Base-by-base conservation (phyloP, 176 grass and related monocot species). In the Musa troglodytarum region DNA sequence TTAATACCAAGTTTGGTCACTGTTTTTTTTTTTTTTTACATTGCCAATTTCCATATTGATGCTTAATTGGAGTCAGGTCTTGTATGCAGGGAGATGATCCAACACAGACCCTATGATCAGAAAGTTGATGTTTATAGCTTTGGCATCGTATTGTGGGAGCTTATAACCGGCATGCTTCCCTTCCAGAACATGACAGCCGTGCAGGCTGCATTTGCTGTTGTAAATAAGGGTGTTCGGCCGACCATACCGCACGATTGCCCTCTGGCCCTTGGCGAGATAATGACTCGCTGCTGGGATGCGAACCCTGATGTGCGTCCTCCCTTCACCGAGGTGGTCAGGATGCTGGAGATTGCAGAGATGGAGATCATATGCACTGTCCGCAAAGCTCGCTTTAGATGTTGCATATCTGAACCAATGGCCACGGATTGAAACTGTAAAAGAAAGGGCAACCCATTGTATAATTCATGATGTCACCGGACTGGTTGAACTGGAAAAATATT, bases 121-220 rank as follows among this genome's bases (percentile, higher is more conserved):
- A 98, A 98, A 85, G 95, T 98, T 56, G 95, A 98, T 70, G 95
- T 93, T 13, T 98, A 98, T 26, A 98, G 95, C 80, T 98, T 98
- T 50, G 95, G 90, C 43, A 94, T 98, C 10, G 90, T 98, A 21
- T 43, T 98, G 58, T 98, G 95, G 95, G 95, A 98, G 84, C 95
- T 98, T 25, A 92, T 98, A 67, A 94, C 95, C 0, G 95, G 95
- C 76, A 94, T 94, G 84, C 88, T 98, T 76, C 95, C 95, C 5
- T 98, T 98, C 80, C 85, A 83, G 67, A 94, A 98, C 74, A 98
- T 94, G 95, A 91, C 95, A 43, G 88, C 90, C 13, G 86, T 94
- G 69, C 95, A 98, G 78, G 95, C 95, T 9, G 95, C 95, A 85
- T 98, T 98, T 50, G 95, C 95, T 53, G 95, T 98, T 52, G 95